Evolutionary conservation across 2,329 filamentous ascomycete species (phyloP), one percentile per base, ranked within the genome.

Genomic region (Lecanicillium sp.): DNA sequence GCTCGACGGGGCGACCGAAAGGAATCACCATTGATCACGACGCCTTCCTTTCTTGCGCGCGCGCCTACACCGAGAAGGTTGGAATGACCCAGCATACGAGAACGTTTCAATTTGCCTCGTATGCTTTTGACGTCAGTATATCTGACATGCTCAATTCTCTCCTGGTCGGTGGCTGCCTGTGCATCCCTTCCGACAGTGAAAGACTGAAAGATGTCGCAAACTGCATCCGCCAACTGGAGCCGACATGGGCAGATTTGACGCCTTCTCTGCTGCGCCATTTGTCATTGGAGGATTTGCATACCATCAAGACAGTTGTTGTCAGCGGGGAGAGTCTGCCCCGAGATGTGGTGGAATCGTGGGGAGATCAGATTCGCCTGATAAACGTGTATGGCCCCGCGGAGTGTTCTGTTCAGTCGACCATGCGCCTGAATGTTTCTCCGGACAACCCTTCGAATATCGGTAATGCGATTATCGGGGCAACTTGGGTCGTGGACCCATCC

Each of bases 1-100:
- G 74, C 14, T 73, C 68, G 17, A 76, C 73, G 0, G 74, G 74
- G 4, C 61, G 62, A 27, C 74, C 74, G 2, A 77, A 77, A 59
- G 74, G 73, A 29, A 70, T 75, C n/a, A 62, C 74, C 20, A 53
- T 62, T 12, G 52, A 54, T 9, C 57, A 59, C 44, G 48, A 44
- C 2, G 52, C 52, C 19, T 52, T 56, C 21, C 44, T 49, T 27
- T 52, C 48, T 12, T 40, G 54, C 4, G 48, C 51, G 19, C 32
- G 20, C 1, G 44, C 55, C 21, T 50, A 56, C 24, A 37, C 36
- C 21, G 29, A 47, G 19, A n/a, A 12, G 24, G 21, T 7, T 48
- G 32, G 20, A 17, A 19, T 19, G 17, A 35, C 4, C 37, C 36
- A 2, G 7, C 17, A 24, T 4, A 26, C 39, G 24, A 30, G 49